These are phyloP conservation scores for Pseudocercospora fijiensis DNA, from an alignment of 2,329 filamentous ascomycete genomes.

Conservation along the genomic window DNA sequence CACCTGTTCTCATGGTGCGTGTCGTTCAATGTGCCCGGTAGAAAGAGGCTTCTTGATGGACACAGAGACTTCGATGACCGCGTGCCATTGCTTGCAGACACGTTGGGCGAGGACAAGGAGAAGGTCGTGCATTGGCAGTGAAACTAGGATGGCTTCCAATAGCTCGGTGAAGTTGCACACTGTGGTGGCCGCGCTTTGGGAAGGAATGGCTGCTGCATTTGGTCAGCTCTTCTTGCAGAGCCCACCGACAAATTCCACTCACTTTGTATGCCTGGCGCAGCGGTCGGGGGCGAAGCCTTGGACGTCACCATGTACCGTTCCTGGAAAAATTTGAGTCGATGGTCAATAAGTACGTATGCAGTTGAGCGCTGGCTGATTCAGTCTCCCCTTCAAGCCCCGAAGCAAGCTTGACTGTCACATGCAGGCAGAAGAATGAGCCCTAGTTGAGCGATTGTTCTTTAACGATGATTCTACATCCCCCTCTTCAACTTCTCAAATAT, in stretches of 20 bases:
- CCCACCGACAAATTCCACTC: not conserved
- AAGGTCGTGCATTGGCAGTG: constrained; percentile 11
- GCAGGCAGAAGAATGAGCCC: not conserved
- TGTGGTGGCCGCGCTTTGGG: not conserved
- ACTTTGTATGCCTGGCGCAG: not conserved
- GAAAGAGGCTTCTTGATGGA: constrained; percentile 19
- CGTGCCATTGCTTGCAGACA: constrained; percentile 17
- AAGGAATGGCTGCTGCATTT: not conserved
- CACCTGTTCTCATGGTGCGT: not conserved
- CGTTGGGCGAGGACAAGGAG: constrained; percentile 13
- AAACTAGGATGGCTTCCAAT: constrained; percentile 29
- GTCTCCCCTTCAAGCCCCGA: no score
- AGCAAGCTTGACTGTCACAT: not conserved
- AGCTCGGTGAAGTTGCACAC: constrained; percentile 30
- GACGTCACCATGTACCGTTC: not conserved
- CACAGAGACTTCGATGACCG: constrained; percentile 5
- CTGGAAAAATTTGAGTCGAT: not conserved
- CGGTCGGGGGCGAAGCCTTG: not conserved
- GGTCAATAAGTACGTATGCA: no score
- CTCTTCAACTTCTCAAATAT: constrained; percentile 38
- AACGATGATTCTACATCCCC: constrained; percentile 24
- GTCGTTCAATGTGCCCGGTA: not conserved
- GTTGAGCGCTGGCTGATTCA: no score
- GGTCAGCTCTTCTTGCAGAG: not conserved
- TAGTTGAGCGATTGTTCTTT: not conserved